phyloP scores from a whole-genome alignment of 225 moss, liverwort and hornwort species.

The Pseudisothecium myosuroides region DNA sequence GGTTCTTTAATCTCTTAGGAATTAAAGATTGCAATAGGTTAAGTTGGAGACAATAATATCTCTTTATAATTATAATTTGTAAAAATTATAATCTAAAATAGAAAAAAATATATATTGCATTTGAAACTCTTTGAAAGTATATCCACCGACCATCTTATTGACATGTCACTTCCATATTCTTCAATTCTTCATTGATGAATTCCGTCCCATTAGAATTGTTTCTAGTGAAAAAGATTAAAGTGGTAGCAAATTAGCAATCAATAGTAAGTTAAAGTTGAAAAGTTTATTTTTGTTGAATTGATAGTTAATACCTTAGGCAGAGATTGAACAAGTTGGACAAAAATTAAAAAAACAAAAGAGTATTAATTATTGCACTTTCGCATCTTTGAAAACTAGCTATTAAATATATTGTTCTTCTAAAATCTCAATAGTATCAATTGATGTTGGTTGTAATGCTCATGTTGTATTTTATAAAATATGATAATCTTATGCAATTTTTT shows the following conservation, averaged over 20 bases:
- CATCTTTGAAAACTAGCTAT: not conserved
- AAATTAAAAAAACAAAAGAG: not conserved
- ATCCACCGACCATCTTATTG: not conserved
- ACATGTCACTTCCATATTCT: not conserved
- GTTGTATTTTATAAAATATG: not conserved
- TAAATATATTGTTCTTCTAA: not conserved
- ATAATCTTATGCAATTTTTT: not conserved
- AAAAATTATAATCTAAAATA: not conserved
- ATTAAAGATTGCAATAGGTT: not conserved
- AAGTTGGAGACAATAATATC: not conserved
- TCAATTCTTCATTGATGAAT: not conserved
- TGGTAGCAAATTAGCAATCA: not conserved
- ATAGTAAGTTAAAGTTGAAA: not conserved
- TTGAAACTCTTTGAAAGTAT: not conserved
- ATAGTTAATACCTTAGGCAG: not conserved
- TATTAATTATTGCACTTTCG: not conserved
- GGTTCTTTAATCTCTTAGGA: not conserved
- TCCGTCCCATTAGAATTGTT: not conserved
- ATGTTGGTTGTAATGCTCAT: not conserved
- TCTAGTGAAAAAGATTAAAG: not conserved
- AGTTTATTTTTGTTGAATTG: not conserved
- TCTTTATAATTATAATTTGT: not conserved
- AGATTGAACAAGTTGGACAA: not conserved
- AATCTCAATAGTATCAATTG: not conserved
- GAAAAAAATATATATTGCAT: not conserved